Base-by-base conservation (phyloP, 2,329 filamentous ascomycete genomes). In the Tolypocladium pustulatum region DNA sequence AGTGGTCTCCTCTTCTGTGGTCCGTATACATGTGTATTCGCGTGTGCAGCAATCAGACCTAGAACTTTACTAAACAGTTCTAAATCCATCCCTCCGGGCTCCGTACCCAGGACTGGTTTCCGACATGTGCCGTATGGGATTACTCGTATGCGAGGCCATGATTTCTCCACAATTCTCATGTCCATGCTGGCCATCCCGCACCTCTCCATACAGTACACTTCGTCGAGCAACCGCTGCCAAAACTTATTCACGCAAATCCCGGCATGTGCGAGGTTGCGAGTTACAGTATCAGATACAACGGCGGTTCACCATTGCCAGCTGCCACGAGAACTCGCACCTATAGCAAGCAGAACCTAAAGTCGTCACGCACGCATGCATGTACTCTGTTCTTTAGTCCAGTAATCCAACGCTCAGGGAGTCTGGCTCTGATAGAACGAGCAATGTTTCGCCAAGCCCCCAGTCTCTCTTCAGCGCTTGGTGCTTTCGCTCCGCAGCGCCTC, bases 361-460 rank as follows among this genome's bases (percentile, higher is more conserved):
- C 10, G 12, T 37, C 53, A 54, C 25, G 7, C 38, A 55, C 30
- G 9, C 20, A 41, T 49, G 54, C 58, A 81, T 85, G 81, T 85
- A 77, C 80, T 83, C 81, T 73, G 78, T 78, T 78, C 76, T 80
- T 82, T 85, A 85, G 82, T 84, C 82, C 81, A 66, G 73, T 74
- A 73, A 76, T 78, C 81, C 79, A 84, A 80, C 69, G 71, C 77
- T 82, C 74, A 78, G 73, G 76, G 77, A 78, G 75, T 75, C 72
- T 78, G 78, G 81, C 73, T 85, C 82, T 85, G 82, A 84, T 75
- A 82, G 78, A 82, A 79, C 78, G 81, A 83, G 78, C 77, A n/a
- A 25, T 13, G 57, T 27, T 56, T 59, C 53, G 57, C 30, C 46
- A 56, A 46, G 49, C 38, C 25, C 52, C 38, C 37, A 43, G 57